Evolutionary conservation across 2,329 filamentous ascomycete species (phyloP).

Genomic region (Leptoxyphium fumago): DNA sequence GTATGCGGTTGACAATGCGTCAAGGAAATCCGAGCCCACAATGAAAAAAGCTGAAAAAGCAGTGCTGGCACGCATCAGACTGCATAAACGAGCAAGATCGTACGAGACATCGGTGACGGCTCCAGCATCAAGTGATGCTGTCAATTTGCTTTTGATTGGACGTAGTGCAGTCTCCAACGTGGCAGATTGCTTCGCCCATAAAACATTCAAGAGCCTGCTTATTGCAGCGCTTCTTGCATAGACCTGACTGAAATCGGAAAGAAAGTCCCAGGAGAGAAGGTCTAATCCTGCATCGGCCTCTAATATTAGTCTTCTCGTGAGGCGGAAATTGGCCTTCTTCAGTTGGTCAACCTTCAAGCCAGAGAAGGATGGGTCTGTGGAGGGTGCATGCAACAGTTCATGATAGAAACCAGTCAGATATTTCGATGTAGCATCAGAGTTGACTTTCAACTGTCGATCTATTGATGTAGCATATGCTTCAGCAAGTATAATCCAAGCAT

Average conservation of each 20-base stretch:
- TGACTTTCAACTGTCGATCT: conserved; percentile 38
- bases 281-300: conserved; percentile 21
- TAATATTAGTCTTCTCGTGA: conserved; percentile 27
- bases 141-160: conserved; percentile 46
- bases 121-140: conserved; percentile 47
- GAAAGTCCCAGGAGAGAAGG: conserved; percentile 50
- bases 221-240: conserved; percentile 50
- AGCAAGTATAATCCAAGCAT: conserved; percentile 59
- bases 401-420: conserved; percentile 57
- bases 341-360: conserved; percentile 34
- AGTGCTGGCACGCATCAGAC: conserved; percentile 47
- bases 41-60: conserved; percentile 49
- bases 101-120: conserved; percentile 33
- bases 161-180: conserved; percentile 42
- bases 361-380: conserved; percentile 11
- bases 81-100: conserved; percentile 42
- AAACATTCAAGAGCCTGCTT: conserved; percentile 30
- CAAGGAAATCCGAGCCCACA: conserved; percentile 75
- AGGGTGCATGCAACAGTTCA: conserved; percentile 29
- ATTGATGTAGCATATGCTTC: conserved; percentile 48
- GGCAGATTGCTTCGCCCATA: conserved; percentile 39
- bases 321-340: conserved; percentile 48
- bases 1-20: conserved; percentile 55
- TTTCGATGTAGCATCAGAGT: conserved; percentile 38
- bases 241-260: conserved; percentile 51